Evolutionary conservation across 1,284 basidiomycete genomes (phyloP).

Genomic region (Fomes fomentarius): DNA sequence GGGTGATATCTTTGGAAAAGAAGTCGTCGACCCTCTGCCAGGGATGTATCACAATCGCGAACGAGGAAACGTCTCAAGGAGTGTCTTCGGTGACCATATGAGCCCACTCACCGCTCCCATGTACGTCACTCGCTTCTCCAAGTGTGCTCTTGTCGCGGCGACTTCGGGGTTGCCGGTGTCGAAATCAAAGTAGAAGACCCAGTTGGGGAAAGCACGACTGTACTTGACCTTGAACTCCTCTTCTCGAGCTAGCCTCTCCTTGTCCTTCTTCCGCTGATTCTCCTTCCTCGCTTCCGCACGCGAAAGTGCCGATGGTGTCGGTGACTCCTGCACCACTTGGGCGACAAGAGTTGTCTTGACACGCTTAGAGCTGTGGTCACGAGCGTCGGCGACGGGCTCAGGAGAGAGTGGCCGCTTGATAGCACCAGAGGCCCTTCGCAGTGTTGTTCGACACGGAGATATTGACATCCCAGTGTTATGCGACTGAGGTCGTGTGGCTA

Average conservation of each 20-base stretch:
- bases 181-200: slow-evolving; percentile 86
- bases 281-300: slow-evolving; percentile 37
- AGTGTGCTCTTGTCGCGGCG: slow-evolving; percentile 45
- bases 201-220: slow-evolving; percentile 80
- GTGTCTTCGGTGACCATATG: background rate
- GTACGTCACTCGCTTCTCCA: slow-evolving; percentile 59
- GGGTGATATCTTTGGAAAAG: slow-evolving; percentile 85
- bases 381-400: slow-evolving; percentile 44
- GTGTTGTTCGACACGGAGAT: slow-evolving; percentile 23
- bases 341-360: slow-evolving; percentile 30
- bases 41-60: background rate
- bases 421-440: slow-evolving; percentile 25
- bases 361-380: slow-evolving; percentile 36
- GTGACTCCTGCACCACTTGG: slow-evolving; percentile 15
- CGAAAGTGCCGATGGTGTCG: slow-evolving; percentile 26
- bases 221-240: slow-evolving; percentile 86
- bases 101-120: slow-evolving; percentile 77
- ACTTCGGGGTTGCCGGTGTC: slow-evolving; percentile 58
- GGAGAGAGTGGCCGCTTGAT: slow-evolving; percentile 69
- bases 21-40: slow-evolving; percentile 87
- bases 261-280: slow-evolving; percentile 45
- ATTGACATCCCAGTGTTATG: slow-evolving; percentile 24
- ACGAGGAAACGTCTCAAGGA: background rate
- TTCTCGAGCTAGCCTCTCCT: slow-evolving; percentile 45
- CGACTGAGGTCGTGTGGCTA: slow-evolving; percentile 29